Base-by-base conservation (phyloP, 345 rosid genomes). In the Corchorus capsularis region DNA sequence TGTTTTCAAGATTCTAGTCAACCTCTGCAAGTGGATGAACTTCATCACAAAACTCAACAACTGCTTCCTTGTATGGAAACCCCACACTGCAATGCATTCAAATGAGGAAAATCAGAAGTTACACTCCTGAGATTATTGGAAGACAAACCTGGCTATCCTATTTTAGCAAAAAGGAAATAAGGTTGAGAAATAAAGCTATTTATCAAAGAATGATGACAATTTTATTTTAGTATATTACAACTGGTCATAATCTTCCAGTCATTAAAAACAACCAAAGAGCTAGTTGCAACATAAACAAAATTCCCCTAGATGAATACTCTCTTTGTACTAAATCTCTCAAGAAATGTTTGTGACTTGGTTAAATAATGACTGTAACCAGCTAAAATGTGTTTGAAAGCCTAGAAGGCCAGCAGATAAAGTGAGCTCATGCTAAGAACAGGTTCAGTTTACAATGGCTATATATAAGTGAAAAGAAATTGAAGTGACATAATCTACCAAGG, bases 21-120 rank as follows among this genome's bases (percentile, higher is more conserved):
- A 86, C 89, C 89, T 78, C 69, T 47, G 87, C 89, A 76, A 84
- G 87, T 20, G 87, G 89, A 74, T 82, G 81, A 74, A 83, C 78
- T 84, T 86, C 89, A 70, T 86, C 84, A 43, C 89, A 86, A 37
- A 80, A 82, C 78, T 82, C 77, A 64, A 72, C 22, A 20, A 80
- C 84, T 43, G 86, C 87, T 80, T 86, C 89, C 81, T 86, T 86
- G 79, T 84, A 86, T 32, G 87, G 89, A 63, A 85, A 19, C 32
- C 91, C 91, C 19, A 88, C 89, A 80, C 91, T 88, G 32, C 56
- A 69, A 27, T 70, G 54, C 71, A 60, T 43, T 69, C 27, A 73
- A 19, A 69, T 14, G 49, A 71, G n/a, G n/a, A 56, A 56, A 69
- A 73, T 63, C 15, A 77, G 63, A 74, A 75, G 20, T 60, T 64